Conservation (phyloP, 345 rosid species). For the Euphorbia pulcherrima region DNA sequence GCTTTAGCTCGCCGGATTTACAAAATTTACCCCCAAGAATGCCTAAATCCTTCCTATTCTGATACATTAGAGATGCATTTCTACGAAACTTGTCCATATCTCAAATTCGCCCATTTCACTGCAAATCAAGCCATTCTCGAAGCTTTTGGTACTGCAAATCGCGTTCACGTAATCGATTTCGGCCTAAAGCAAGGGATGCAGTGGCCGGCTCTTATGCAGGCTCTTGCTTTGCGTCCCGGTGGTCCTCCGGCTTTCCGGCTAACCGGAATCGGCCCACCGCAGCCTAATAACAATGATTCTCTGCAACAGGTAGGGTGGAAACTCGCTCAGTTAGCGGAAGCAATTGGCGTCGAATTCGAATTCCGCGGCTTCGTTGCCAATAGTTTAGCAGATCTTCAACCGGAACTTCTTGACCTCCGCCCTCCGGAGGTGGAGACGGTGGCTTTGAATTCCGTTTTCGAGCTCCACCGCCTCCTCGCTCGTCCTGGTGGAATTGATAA, state of each 20-base stretch:
- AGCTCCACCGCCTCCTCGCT: slow-evolving; percentile 33
- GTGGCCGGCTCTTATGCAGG: slow-evolving; percentile 34
- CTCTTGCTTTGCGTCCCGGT: slow-evolving; percentile 25
- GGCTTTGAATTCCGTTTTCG: slow-evolving; percentile 31
- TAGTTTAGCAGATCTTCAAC: slow-evolving; percentile 30
- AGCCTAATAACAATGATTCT: slow-evolving; percentile 23
- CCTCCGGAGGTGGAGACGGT: slow-evolving; percentile 27
- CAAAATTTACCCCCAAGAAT: slow-evolving; percentile 25
- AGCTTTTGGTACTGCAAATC: slow-evolving; percentile 22
- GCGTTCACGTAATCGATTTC: slow-evolving; percentile 35
- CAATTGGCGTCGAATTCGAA: slow-evolving; percentile 31
- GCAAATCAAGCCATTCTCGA: slow-evolving; percentile 34
- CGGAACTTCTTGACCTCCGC: slow-evolving; percentile 29
- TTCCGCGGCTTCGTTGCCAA: slow-evolving; percentile 34
- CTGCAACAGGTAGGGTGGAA: slow-evolving; percentile 37
- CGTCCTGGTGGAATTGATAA: slow-evolving; percentile 26
- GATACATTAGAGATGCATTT: slow-evolving; percentile 34
- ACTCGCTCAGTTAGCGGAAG: slow-evolving; percentile 26
- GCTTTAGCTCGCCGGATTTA: slow-evolving; percentile 34
- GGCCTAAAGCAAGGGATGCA: slow-evolving; percentile 37
- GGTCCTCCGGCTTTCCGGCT: slow-evolving; percentile 28
- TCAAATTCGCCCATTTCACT: slow-evolving; percentile 29
- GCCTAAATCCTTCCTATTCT: slow-evolving; percentile 20
- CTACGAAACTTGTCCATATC: slow-evolving; percentile 30
- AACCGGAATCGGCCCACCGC: slow-evolving; percentile 31